Evolutionary conservation across 2,329 filamentous ascomycete species (phyloP).

Genomic region (Macrophomina tecta): DNA sequence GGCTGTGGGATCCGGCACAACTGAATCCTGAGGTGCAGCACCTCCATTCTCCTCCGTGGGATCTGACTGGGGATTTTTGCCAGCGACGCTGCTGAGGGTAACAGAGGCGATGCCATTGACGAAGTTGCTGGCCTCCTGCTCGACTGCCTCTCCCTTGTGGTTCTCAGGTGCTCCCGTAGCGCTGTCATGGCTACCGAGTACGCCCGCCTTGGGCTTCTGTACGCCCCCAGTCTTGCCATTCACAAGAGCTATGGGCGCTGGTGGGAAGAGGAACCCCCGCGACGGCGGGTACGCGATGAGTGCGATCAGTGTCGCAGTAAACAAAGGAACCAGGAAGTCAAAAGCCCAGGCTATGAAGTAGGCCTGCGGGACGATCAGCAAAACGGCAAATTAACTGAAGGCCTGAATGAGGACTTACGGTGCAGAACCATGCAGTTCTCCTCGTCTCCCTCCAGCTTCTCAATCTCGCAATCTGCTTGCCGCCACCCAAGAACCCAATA

Average conservation of each 20-base stretch:
- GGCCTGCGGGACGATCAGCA: slow-evolving; percentile 39
- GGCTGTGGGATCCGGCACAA: slow-evolving; percentile 64
- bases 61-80: slow-evolving; percentile 74
- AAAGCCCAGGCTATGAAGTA: slow-evolving; percentile 73
- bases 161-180: slow-evolving; percentile 83
- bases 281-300: slow-evolving; percentile 70
- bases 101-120: slow-evolving; percentile 75
- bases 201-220: slow-evolving; percentile 77
- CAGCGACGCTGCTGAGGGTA: slow-evolving; percentile 75
- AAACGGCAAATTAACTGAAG: background rate
- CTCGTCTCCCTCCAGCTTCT: slow-evolving; percentile 78
- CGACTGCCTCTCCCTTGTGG: slow-evolving; percentile 81
- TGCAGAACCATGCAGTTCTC: slow-evolving; percentile 70
- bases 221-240: slow-evolving; percentile 72
- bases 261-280: slow-evolving; percentile 72
- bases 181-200: slow-evolving; percentile 76
- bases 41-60: slow-evolving; percentile 52
- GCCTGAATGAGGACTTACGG: slow-evolving; percentile 42
- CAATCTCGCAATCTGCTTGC: slow-evolving; percentile 77
- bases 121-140: slow-evolving; percentile 82
- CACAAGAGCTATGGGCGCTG: slow-evolving; percentile 76
- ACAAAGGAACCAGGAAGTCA: slow-evolving; percentile 70
- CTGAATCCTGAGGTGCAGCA: slow-evolving; percentile 52
- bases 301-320: slow-evolving; percentile 65
- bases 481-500: slow-evolving; percentile 67